Base-by-base conservation (phyloP, 78 protist species). In the Dictyostelium capitatum region DNA sequence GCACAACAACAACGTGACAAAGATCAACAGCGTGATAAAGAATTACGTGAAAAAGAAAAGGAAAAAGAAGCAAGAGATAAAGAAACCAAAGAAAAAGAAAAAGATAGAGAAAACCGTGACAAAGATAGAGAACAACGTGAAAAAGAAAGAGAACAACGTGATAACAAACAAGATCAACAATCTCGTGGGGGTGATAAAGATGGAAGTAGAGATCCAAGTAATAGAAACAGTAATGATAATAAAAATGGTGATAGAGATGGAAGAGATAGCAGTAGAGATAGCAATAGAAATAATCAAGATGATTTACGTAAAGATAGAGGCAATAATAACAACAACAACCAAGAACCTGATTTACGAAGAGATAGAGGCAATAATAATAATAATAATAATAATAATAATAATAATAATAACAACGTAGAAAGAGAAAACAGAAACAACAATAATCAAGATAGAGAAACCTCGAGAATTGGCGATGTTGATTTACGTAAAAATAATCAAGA, bases 1-100 rank as follows among this genome's bases (percentile, higher is more conserved):
- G 65, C 17, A 32, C 17, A 59, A 46, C 53, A 72, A 20, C 43
- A 48, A 75, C 19, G 57, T 23, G 81, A 75, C 8, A 25, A 41
- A 19, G 81, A 75, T 37, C 43, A 3, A 10, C 81, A 43, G 50
- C 56, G 81, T 48, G 81, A 75, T 28, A 65, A 65, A 32, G 73
- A 65, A 14, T n/a, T 25, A 30, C 73, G 73, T 65, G 73, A 65
- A 11, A 65, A 65, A 65, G 73, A 65, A 28, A 32, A 41, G 23
- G 73, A 65, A 65, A 23, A 65, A 10, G 28, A 41, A 14, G 73
- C 23, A 65, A 23, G 46, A 30, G 70, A 37, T 12, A 30, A 28
- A 30, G 89, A 82, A 19, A n/a, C 25, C 3, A 43, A 30, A 30
- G 73, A 65, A 23, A 30, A 73, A 64, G 32, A 23, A 19, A 53